These are phyloP conservation scores for Arachis monticola DNA, from an alignment of 331 rosid species.

Conservation along the genomic window DNA sequence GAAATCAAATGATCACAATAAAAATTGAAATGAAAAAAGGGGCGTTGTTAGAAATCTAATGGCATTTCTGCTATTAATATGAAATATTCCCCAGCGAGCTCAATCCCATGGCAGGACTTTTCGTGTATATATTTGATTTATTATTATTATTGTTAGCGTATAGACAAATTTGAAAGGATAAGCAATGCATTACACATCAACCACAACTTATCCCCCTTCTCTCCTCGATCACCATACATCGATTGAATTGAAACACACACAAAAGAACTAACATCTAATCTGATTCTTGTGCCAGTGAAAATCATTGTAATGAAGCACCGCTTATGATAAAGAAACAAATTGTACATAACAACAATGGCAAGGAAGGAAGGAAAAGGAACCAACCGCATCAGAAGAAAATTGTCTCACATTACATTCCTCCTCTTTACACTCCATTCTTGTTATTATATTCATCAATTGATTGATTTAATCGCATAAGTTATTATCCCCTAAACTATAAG, in stretches of 20 bases:
- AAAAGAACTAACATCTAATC: too few relatives aligned
- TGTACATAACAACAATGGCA: background rate
- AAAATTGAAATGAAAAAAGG: background rate
- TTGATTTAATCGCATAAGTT: background rate
- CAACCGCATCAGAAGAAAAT: background rate
- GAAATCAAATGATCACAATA: background rate
- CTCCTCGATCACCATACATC: too few relatives aligned
- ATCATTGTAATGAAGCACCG: background rate
- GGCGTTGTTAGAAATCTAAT: background rate
- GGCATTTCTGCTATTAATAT: background rate
- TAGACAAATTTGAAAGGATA: background rate
- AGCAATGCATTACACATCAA: conserved; percentile 2
- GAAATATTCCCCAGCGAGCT: background rate
- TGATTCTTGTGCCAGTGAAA: background rate
- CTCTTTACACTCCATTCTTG: background rate
- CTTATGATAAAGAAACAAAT: background rate
- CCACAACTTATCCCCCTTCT: background rate
- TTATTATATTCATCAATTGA: background rate
- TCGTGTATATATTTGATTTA: too few relatives aligned
- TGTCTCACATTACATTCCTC: background rate
- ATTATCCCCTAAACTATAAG: background rate
- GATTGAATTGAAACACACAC: too few relatives aligned
- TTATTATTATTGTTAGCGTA: background rate
- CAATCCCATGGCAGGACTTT: background rate
- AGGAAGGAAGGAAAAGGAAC: background rate